Evolutionary conservation across 192 early-diverging fungal species (phyloP).

Genomic region (Lunasporangiospora selenospora): DNA sequence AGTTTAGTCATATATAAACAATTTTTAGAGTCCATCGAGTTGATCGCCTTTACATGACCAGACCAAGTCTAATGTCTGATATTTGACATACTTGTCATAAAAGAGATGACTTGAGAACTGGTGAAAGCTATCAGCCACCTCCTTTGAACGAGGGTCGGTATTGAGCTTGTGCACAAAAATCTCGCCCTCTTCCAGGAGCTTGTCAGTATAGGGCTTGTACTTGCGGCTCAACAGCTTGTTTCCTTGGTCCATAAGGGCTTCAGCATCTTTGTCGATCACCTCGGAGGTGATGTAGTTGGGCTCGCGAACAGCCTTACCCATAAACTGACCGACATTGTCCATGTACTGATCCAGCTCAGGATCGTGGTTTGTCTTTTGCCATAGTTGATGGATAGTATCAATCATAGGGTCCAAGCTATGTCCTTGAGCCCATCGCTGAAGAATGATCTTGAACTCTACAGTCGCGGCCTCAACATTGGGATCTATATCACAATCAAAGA

Average conservation of each 20-base stretch:
- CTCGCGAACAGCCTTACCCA: slow-evolving; percentile 33
- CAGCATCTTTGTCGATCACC: slow-evolving; percentile 26
- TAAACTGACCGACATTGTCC: slow-evolving; percentile 13
- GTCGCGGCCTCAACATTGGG: slow-evolving; percentile 31
- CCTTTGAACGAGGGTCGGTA: slow-evolving; percentile 26
- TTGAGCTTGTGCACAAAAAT: slow-evolving; percentile 26
- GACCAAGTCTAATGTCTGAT: not conserved
- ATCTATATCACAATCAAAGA: too few species aligned
- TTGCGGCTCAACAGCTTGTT: slow-evolving; percentile 20
- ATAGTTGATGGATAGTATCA: slow-evolving; percentile 25
- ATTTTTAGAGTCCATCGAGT: too few species aligned
- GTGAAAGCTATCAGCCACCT: slow-evolving; percentile 31
- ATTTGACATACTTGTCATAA: slow-evolving; percentile 33
- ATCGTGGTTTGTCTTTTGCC: slow-evolving; percentile 17
- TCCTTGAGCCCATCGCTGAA: slow-evolving; percentile 53
- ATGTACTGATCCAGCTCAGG: slow-evolving; percentile 36
- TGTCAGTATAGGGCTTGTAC: slow-evolving; percentile 30
- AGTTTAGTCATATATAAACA: too few species aligned
- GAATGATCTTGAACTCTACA: slow-evolving; percentile 45
- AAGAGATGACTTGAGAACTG: slow-evolving; percentile 44
- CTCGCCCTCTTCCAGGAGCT: slow-evolving; percentile 18
- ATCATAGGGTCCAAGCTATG: slow-evolving; percentile 46
- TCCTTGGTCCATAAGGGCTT: slow-evolving; percentile 22
- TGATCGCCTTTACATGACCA: too few species aligned
- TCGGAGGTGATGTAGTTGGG: slow-evolving; percentile 39